A percentile compares a stretch with the other conserved stretches of the same genome.
Conservation (phyloP, 148 eudicot species). For the Amaranthus palmeri region DNA sequence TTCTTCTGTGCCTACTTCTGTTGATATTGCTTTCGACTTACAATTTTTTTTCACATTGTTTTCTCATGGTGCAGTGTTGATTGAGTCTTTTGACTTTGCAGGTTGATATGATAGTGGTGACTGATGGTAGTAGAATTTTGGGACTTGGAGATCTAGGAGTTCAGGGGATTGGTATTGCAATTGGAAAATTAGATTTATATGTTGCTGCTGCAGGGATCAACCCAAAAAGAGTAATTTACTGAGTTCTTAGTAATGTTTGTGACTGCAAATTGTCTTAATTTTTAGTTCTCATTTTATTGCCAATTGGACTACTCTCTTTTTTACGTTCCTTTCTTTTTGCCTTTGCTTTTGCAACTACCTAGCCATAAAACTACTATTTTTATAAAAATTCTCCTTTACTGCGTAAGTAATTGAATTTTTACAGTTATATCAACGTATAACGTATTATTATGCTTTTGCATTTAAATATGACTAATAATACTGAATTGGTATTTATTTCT, state of each 20-base stretch:
- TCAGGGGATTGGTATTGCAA: slow-evolving; percentile 92
- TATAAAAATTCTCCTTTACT: no score
- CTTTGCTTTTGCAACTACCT: background rate
- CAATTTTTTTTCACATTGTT: background rate
- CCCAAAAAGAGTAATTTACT: slow-evolving; percentile 78
- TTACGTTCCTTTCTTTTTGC: background rate
- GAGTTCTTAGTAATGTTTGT: slow-evolving; percentile 1
- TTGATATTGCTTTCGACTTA: background rate
- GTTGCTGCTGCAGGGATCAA: slow-evolving; percentile 99
- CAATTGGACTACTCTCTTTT: background rate
- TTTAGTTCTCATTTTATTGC: no score
- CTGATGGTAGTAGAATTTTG: slow-evolving; percentile 98
- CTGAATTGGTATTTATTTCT: no score
- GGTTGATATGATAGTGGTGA: slow-evolving; percentile 99
- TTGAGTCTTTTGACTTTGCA: slow-evolving; percentile 27
- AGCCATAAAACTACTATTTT: no score
- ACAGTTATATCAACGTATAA: no score
- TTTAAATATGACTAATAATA: no score
- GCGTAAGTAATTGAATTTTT: no score
- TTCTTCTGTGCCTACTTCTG: background rate
- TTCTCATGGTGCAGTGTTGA: background rate
- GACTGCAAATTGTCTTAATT: background rate
- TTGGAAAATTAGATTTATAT: slow-evolving; percentile 90
- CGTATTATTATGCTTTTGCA: no score
- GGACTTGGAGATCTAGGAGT: slow-evolving; percentile 96